Base-by-base conservation (phyloP, 1,284 basidiomycete species). In the Ustilago cynodontis region DNA sequence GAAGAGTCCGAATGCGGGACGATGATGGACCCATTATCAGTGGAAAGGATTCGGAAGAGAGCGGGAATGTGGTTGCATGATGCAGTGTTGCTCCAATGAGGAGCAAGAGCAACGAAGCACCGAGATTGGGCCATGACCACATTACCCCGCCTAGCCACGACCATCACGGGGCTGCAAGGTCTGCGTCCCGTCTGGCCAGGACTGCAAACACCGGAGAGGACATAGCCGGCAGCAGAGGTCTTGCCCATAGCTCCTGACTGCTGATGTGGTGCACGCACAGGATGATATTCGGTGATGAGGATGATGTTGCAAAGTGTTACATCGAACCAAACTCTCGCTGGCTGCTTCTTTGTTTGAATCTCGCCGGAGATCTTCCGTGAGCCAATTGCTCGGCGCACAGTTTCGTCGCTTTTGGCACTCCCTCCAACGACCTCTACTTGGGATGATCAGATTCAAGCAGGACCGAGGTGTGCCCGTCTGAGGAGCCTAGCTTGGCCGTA, bases 281-380 rank as follows among this genome's bases (percentile, higher is more conserved):
- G n/a, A n/a, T n/a, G n/a, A n/a, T n/a, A n/a, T n/a, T n/a, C n/a
- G n/a, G n/a, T n/a, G 31, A 45, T 45, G 43, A n/a, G 16, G 43
- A 18, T 45, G 18, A n/a, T 22, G 31, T 33, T 33, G 31, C 31
- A 33, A 33, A 6, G 31, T 41, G 54, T 56, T 56, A 55, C 33
- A 31, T 43, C 54, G 24, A 6, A 51, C 7, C 10, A n/a, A 20
- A 14, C 5, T 14, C 14, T 37, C 9, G 9, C 35, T 14, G 11
- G 10, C 24, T 1, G 28, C 49, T 51, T 14, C 24, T 28, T 29
- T 18, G 20, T 13, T 7, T 28, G 49, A 58, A 43, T 58, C 51
- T 62, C 51, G 65, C 65, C 65, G 59, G 62, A 41, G 65, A 68
- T 68, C 50, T 31, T 49, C 65, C 65, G 65, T 39, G 16, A 9